Conservation (phyloP, 169 alveolate genomes). For the Plasmodium malariae region DNA sequence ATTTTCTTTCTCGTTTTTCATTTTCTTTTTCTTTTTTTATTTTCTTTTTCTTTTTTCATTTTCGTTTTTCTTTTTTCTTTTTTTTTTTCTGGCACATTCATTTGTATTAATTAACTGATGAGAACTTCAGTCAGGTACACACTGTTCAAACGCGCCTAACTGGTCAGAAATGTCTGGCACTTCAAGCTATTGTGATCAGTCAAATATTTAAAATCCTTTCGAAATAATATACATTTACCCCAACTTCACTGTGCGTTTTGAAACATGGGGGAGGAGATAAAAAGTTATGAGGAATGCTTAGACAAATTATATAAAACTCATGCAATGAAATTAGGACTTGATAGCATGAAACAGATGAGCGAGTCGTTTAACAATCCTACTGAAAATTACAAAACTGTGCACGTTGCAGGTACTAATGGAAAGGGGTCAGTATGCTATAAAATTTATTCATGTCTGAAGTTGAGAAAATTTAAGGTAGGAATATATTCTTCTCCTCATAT, state of each 20-base stretch:
- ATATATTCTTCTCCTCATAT: conserved; percentile 94
- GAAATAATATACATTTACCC: too few relatives aligned
- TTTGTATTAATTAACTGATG: too few relatives aligned
- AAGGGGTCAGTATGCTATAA: conserved; percentile 91
- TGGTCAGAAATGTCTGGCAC: too few relatives aligned
- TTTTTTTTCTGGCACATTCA: too few relatives aligned
- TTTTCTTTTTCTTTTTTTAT: too few relatives aligned
- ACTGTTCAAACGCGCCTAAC: too few relatives aligned
- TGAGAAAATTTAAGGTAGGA: conserved; percentile 88
- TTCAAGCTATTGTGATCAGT: too few relatives aligned
- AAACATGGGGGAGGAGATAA: conserved; percentile 7
- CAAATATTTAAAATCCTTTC: too few relatives aligned
- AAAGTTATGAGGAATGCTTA: conserved; percentile 53
- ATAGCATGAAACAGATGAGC: conserved; percentile 25
- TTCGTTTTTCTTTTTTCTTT: too few relatives aligned
- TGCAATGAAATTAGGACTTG: conserved; percentile 66
- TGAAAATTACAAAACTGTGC: conserved; percentile 83
- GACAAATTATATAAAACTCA: conserved; percentile 42
- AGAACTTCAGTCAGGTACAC: too few relatives aligned
- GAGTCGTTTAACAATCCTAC: conserved; percentile 85
- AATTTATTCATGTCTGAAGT: conserved; percentile 80
- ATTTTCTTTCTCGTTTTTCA: too few relatives aligned
- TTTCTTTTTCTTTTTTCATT: too few relatives aligned
- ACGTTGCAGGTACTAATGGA: conserved; percentile 94
- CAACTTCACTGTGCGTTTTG: neutral